Base-by-base conservation (phyloP, 768 basidiomycete species). In the Lentinula sp. region DNA sequence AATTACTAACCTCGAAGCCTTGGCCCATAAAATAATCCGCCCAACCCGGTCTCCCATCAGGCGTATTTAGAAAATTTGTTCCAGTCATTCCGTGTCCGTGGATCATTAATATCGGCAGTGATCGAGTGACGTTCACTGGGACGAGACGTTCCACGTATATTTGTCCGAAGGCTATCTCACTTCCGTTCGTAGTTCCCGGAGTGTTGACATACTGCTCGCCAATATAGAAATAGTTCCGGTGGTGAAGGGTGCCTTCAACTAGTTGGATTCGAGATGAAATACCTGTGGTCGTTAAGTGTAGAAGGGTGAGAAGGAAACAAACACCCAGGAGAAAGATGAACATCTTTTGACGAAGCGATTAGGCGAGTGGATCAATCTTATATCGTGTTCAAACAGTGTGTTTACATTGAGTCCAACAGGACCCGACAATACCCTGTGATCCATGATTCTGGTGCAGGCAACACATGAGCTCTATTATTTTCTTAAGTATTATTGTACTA, bases 51-150 rank as follows among this genome's bases (percentile, higher is more conserved):
- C 80, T 73, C 28, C 80, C 81, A 65, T 84, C 82, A 1, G 82
- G 81, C 0, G 82, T 83, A 59, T 81, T 82, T 48, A 84, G 66
- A 66, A 82, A 80, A 57, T 74, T 80, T 15, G 79, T 76, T 43
- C 80, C 82, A 6, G 81, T 81, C 81, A 82, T 81, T 23, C 77
- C 81, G 58, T 74, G 74, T 23, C 82, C 82, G 50, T 79, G 81
- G 20, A 84, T 78, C 53, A 84, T 68, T 12, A 84, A 63, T 36
- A 84, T 54, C 4, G 82, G 82, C 39, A 73, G 66, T 15, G 68
- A 71, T 51, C 73, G 75, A 9, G 72, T 77, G 15, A 76, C 72
- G 28, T 64, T 70, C 15, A 68, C 67, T 8, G 82, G 82, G 4
- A 68, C 74, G 48, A 84, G 71, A 58, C 72, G 82, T 63, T 84